Evolutionary conservation across 2,329 filamentous ascomycete genomes (phyloP).

Genomic region (Fusarium sp.): DNA sequence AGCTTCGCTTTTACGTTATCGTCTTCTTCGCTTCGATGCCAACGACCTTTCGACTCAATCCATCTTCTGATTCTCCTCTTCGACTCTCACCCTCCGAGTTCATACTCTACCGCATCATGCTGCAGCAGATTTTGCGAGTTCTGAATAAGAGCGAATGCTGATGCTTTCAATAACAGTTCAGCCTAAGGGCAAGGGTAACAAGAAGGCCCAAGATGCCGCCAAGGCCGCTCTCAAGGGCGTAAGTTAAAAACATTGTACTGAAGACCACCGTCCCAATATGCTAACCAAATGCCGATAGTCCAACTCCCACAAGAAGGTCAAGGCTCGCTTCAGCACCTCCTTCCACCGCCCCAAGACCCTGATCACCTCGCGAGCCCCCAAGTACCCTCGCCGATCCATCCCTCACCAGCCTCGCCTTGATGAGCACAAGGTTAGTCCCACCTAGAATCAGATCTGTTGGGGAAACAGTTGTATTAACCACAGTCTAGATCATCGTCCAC

Average conservation of each 20-base stretch:
- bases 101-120: constrained; percentile 63
- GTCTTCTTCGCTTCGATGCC: not conserved
- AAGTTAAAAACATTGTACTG: constrained; percentile 59
- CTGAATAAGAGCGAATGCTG: constrained; percentile 76
- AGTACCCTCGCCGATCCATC: constrained; percentile 97
- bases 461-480: not conserved
- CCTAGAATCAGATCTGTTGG: not conserved
- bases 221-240: constrained; percentile 97
- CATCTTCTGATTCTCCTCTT: constrained; percentile 2
- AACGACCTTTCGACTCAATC: constrained; percentile 17
- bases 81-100: constrained; percentile 19
- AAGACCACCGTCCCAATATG: not conserved
- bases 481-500: constrained; percentile 81
- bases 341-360: constrained; percentile 99
- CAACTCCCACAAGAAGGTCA: constrained; percentile 83
- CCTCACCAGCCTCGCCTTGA: constrained; percentile 90
- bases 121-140: constrained; percentile 83
- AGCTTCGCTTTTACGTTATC: not conserved
- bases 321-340: constrained; percentile 90
- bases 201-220: constrained; percentile 90
- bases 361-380: constrained; percentile 86
- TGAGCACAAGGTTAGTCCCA: constrained; percentile 84
- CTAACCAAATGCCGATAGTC: constrained; percentile 20
- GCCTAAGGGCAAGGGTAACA: constrained; percentile 73
- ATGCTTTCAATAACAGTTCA: constrained; percentile 70